Conservation (phyloP, 202 grass and related monocot species). For the Elaeis oleifera region DNA sequence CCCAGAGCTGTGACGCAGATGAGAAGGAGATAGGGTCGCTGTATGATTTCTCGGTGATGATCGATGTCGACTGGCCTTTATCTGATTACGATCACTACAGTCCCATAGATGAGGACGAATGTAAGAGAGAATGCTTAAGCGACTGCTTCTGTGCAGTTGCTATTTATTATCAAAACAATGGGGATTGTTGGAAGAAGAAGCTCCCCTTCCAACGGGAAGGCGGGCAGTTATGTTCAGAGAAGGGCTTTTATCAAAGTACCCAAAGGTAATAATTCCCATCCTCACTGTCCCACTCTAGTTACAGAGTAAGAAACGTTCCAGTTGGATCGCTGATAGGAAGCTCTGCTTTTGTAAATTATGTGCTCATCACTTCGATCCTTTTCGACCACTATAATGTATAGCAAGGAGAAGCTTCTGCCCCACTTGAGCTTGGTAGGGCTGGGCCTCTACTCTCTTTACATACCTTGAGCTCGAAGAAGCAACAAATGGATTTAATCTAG, state of each 20-base stretch:
- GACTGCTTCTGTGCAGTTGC: slow-evolving; percentile 14
- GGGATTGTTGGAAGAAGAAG: slow-evolving; percentile 37
- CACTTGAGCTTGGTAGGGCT: background rate
- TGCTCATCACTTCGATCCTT: background rate
- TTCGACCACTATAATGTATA: background rate
- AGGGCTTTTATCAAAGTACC: slow-evolving; percentile 37
- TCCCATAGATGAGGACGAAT: background rate
- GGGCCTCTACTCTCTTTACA: no score
- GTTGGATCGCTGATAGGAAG: slow-evolving; percentile 8
- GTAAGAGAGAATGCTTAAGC: background rate
- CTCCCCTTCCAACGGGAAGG: slow-evolving; percentile 43
- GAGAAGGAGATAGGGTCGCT: background rate
- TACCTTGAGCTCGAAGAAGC: slow-evolving; percentile 3
- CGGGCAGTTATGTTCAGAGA: background rate
- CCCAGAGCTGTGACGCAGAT: slow-evolving; percentile 17
- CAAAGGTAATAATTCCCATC: background rate
- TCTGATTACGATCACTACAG: slow-evolving; percentile 8
- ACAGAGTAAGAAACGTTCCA: background rate
- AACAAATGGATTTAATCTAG: slow-evolving; percentile 15
- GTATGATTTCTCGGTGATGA: background rate
- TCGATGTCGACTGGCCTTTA: slow-evolving; percentile 12
- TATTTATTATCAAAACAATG: background rate
- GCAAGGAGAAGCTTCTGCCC: background rate
- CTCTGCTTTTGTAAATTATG: slow-evolving; percentile 9
- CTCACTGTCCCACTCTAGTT: background rate